These are phyloP conservation scores for Lentinula lateritia DNA, from an alignment of 768 basidiomycete species.

Conservation along the genomic window DNA sequence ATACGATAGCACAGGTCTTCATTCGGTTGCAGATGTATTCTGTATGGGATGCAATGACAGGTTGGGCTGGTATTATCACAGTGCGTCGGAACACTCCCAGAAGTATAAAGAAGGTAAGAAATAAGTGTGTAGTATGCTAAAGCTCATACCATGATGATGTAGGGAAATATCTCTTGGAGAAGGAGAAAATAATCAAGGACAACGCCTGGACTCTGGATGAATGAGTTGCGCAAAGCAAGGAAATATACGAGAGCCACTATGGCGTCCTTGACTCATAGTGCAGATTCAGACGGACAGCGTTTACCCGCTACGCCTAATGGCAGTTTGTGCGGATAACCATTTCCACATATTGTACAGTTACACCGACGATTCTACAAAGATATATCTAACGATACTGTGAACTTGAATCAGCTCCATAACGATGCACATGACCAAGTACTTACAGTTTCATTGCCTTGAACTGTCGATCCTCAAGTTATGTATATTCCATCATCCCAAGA, in stretches of 20 bases:
- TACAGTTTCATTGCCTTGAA: no score
- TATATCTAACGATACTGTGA: no score
- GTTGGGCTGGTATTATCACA: conserved; percentile 80
- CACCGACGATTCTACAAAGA: no score
- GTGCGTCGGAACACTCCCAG: conserved; percentile 69
- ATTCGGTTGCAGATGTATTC: conserved; percentile 76
- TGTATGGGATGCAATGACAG: conserved; percentile 77
- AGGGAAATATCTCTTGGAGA: conserved; percentile 81
- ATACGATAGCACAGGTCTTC: conserved; percentile 61
- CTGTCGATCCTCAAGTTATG: conserved; percentile 14
- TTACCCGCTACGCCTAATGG: no score
- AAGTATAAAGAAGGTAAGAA: conserved; percentile 77
- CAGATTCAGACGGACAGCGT: no score
- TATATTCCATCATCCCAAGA: conserved; percentile 20
- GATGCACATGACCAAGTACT: no score
- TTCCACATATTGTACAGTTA: no score
- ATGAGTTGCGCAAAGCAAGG: neutral
- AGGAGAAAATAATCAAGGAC: conserved; percentile 76
- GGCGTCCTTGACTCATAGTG: no score
- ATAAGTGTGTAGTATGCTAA: neutral
- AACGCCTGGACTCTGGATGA: conserved; percentile 71
- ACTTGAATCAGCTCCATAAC: no score
- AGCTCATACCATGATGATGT: neutral
- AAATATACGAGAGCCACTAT: no score
- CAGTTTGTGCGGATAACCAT: no score